Evolutionary conservation across 306 rosid genomes (phyloP).

Genomic region (Crotalaria pallida): DNA sequence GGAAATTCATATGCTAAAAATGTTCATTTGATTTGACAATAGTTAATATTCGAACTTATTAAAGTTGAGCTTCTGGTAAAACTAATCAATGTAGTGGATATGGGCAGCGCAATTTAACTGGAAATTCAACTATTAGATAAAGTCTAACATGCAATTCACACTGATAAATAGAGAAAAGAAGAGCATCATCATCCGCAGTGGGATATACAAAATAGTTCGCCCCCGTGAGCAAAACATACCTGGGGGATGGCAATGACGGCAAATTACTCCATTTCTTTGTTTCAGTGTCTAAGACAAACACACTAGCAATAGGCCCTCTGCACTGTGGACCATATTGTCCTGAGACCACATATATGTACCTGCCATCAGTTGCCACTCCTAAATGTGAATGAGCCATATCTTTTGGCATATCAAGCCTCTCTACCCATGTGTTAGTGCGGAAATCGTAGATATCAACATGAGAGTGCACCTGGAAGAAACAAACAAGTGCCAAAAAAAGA

Average conservation of each 20-base stretch:
- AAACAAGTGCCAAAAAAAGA: neutral
- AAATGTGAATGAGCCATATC: constrained; percentile 91
- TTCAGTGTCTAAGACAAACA: constrained; percentile 63
- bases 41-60: neutral
- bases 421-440: constrained; percentile 53
- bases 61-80: neutral
- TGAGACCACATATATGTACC: constrained; percentile 68
- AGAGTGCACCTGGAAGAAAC: constrained; percentile 66
- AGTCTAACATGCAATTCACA: neutral
- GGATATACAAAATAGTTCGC: neutral
- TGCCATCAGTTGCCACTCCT: constrained; percentile 82
- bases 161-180: neutral
- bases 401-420: constrained; percentile 58
- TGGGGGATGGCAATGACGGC: constrained; percentile 70
- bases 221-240: constrained; percentile 36
- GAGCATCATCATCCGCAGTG: neutral
- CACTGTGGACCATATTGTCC: constrained; percentile 91
- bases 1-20: constrained; percentile 11
- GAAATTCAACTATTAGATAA: neutral
- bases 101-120: neutral
- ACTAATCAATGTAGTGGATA: neutral
- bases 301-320: constrained; percentile 56
- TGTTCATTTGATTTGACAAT: constrained; percentile 11
- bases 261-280: constrained; percentile 62
- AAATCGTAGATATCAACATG: constrained; percentile 76